Evolutionary conservation across 2,329 filamentous ascomycete species (phyloP).

Genomic region (Colletotrichum navitas): DNA sequence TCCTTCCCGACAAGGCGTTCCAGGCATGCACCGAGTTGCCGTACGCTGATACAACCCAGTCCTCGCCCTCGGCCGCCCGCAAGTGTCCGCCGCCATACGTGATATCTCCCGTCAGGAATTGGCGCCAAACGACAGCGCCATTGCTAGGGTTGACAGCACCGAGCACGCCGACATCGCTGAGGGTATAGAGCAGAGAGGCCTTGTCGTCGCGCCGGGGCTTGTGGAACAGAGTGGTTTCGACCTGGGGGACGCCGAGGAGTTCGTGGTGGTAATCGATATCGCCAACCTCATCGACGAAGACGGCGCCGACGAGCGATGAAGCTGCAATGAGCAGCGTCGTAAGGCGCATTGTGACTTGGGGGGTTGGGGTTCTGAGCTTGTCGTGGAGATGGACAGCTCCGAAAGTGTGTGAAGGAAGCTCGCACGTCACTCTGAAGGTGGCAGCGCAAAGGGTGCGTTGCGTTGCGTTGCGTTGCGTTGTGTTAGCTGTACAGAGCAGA

Average conservation of each 20-base stretch:
- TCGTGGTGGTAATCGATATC: slow-evolving; percentile 93
- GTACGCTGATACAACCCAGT: slow-evolving; percentile 80
- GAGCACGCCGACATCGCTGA: slow-evolving; percentile 86
- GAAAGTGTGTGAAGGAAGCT: slow-evolving; percentile 25
- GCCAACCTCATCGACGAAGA: slow-evolving; percentile 92
- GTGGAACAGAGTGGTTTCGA: slow-evolving; percentile 94
- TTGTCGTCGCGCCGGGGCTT: slow-evolving; percentile 84
- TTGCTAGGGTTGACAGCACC: slow-evolving; percentile 91
- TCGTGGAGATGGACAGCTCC: slow-evolving; percentile 30
- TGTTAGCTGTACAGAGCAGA: not conserved
- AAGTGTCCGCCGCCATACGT: slow-evolving; percentile 66
- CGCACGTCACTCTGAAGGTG: slow-evolving; percentile 18
- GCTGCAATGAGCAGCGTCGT: slow-evolving; percentile 52
- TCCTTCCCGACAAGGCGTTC: slow-evolving; percentile 85
- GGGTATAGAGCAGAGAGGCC: slow-evolving; percentile 89
- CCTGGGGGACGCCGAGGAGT: slow-evolving; percentile 85
- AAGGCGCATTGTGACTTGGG: slow-evolving; percentile 42
- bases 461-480: not conserved
- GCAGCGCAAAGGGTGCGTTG: not conserved
- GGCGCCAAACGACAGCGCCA: slow-evolving; percentile 88
- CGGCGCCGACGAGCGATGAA: slow-evolving; percentile 66
- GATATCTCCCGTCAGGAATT: slow-evolving; percentile 70
- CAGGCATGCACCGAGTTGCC: slow-evolving; percentile 81
- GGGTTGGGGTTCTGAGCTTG: slow-evolving; percentile 19
- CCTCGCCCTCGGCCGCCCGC: slow-evolving; percentile 82